Percentiles rank a stretch among this genome's conserved stretches.
phyloP scores from a whole-genome alignment of 2,329 filamentous ascomycete species.

The Dactylellina leptospora region DNA sequence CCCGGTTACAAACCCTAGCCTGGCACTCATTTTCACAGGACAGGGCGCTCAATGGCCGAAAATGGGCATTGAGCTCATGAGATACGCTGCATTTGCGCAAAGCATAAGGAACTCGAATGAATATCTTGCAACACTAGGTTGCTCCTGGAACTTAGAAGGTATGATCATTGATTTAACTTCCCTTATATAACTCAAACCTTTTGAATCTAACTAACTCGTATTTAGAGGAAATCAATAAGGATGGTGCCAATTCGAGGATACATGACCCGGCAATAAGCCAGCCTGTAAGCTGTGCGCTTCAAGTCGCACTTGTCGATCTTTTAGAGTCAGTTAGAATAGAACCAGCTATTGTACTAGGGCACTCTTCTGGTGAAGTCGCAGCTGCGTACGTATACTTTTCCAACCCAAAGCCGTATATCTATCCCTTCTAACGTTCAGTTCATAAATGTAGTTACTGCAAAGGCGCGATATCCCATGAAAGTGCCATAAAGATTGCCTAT shows the following conservation, averaged over 20 bases:
- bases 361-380: constrained; percentile 63
- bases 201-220: neutral
- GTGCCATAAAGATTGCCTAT: constrained; percentile 61
- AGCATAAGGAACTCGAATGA: neutral
- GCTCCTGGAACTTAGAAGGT: neutral
- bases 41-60: constrained; percentile 63
- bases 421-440: neutral
- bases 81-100: neutral
- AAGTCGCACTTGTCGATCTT: constrained; percentile 63
- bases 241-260: neutral
- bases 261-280: constrained; percentile 55
- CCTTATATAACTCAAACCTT: no score
- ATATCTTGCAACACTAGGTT: neutral
- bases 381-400: constrained; percentile 60
- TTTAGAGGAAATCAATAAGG: neutral
- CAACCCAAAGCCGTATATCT: constrained; percentile 57
- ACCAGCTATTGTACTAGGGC: constrained; percentile 61
- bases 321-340: constrained; percentile 59
- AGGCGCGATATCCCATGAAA: constrained; percentile 57
- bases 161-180: no score
- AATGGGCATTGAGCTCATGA: constrained; percentile 61
- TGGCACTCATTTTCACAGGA: constrained; percentile 61
- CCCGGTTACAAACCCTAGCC: neutral
- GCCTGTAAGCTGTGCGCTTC: constrained; percentile 66
- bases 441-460: neutral